Conservation (phyloP, 306 rosid genomes). For the Fagus sylvatica region DNA sequence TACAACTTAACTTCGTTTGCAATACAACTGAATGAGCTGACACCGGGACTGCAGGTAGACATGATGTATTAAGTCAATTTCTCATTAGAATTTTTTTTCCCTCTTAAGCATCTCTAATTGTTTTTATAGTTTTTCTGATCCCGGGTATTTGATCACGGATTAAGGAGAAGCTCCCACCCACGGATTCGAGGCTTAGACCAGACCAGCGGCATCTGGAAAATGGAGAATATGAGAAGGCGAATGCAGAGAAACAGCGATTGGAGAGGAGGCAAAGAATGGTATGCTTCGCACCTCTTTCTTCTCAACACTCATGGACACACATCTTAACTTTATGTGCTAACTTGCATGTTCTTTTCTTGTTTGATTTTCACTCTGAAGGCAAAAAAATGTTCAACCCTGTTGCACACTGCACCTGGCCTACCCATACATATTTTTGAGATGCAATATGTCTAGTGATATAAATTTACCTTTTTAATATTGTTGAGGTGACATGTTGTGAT, state of each 20-base stretch:
- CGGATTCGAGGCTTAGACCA: constrained; percentile 97
- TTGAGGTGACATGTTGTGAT: too few relatives aligned
- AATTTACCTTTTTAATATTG: too few relatives aligned
- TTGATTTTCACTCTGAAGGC: neutral
- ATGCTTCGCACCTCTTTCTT: constrained; percentile 36
- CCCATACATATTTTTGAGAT: too few relatives aligned
- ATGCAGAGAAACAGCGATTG: constrained; percentile 83
- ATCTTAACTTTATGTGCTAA: neutral
- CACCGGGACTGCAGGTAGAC: constrained; percentile 81
- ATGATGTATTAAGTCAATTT: constrained; percentile 40
- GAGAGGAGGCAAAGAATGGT: constrained; percentile 97
- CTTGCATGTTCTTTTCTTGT: neutral
- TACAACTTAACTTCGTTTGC: constrained; percentile 95
- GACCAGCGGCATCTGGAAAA: constrained; percentile 97
- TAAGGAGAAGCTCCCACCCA: constrained; percentile 99
- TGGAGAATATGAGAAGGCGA: constrained; percentile 96
- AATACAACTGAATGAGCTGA: constrained; percentile 82
- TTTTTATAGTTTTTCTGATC: constrained; percentile 76
- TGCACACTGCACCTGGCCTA: neutral
- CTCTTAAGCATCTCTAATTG: constrained; percentile 53
- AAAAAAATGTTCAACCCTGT: neutral
- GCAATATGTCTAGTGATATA: too few relatives aligned
- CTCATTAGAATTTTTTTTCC: constrained; percentile 38
- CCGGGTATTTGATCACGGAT: constrained; percentile 88
- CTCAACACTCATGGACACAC: neutral